A percentile compares a stretch with the other conserved stretches of the same genome.
Evolutionary conservation across 495 filamentous ascomycete species (phyloP).

Genomic region (Halenospora varia): DNA sequence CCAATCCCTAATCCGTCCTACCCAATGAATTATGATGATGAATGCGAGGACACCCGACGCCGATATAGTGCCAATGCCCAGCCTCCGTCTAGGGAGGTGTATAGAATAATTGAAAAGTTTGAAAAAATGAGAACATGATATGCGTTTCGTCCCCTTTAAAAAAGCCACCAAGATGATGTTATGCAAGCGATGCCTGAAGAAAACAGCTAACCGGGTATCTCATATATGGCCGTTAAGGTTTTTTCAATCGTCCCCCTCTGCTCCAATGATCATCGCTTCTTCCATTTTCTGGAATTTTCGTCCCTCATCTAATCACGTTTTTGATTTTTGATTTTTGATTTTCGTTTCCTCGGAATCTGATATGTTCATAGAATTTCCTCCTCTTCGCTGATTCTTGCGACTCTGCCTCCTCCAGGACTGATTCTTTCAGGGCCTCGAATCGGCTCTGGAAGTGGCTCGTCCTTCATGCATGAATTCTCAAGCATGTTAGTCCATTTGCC

Average conservation of each 20-base stretch:
- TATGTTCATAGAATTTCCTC: constrained; percentile 19
- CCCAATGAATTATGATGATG: too few relatives aligned
- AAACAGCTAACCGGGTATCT: constrained; percentile 26
- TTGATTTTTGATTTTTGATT: neutral
- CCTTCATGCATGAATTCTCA: constrained; percentile 95
- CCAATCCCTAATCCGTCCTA: too few relatives aligned
- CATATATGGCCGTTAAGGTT: constrained; percentile 22
- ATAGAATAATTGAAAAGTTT: neutral
- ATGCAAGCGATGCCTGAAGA: constrained; percentile 25
- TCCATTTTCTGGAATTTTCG: constrained; percentile 4
- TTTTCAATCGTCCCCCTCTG: neutral
- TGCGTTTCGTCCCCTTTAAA: neutral
- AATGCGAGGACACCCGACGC: too few relatives aligned
- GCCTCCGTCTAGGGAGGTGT: neutral
- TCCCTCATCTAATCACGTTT: neutral
- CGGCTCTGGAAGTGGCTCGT: constrained; percentile 51
- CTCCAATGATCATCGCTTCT: neutral
- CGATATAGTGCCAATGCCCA: neutral
- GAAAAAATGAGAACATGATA: neutral
- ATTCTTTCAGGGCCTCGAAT: constrained; percentile 16
- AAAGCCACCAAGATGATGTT: constrained; percentile 14
- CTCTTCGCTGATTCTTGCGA: constrained; percentile 23
- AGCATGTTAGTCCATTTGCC: constrained; percentile 99
- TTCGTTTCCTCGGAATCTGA: neutral
- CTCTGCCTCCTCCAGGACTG: constrained; percentile 19